Base-by-base conservation (phyloP, 345 rosid species). In the Camelina laxa region DNA sequence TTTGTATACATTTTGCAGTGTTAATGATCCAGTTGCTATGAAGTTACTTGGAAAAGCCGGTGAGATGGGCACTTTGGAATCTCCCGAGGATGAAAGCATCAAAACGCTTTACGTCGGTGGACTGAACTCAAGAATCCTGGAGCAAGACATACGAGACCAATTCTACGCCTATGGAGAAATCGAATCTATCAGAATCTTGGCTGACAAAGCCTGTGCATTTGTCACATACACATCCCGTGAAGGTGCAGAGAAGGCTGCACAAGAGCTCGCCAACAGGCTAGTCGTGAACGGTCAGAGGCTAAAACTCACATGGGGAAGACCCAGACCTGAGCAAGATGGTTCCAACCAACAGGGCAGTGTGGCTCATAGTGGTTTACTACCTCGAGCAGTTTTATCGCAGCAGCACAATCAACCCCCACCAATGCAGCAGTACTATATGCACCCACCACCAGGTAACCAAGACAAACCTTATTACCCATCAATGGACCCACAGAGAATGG, bases 401-500 rank as follows among this genome's bases (percentile, higher is more conserved):
- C 97, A 93, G 80, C 97, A 94, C 70, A 85, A 83, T 74, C 96
- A 88, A 48, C 84, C 82, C 44, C 90, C 82, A 55, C 82, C 85
- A 1, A 84, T 89, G 85, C 95, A 80, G 82, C 95, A 80, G 36
- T 91, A 87, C 78, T 91, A 85, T 74, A 88, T 88, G 75, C 91
- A 89, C 8, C 90, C 89, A 24, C 84, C 84, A 58, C 90, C 88
- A 9, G 82, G 72, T 4, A 56, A 82, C 68, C 97, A 84, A 81
- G 91, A 75, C 42, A 81, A 89, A 79, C 72, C 96, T 9, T 88
- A 63, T 59, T 94, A 94, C 79, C 97, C 98, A 33, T 94, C 97
- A 22, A 94, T 91, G 96, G 97, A 94, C 79, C 98, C 98, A 60
- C 98, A 94, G 61, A 80, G 98, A 75, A 94, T 94, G 98, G 98